Evolutionary conservation across 768 basidiomycete species (phyloP), one percentile per base, ranked within the genome.

Genomic region (Suillus plorans): DNA sequence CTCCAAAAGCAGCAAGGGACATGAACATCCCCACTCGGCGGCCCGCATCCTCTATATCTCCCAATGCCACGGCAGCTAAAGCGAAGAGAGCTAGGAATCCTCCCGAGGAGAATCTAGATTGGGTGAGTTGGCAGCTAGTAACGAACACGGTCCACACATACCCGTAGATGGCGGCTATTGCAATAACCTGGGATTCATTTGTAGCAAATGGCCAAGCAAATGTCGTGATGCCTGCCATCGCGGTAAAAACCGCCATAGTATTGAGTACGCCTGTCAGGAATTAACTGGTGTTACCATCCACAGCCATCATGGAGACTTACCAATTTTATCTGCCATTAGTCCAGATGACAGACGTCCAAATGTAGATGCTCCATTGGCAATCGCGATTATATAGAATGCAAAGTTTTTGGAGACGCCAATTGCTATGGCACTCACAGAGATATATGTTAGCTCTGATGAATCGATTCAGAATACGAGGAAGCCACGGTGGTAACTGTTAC

Each of bases 191-290:
- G 0, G 73, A 77, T 60, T 82, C 68, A 34, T 72, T 80, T 47
- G 70, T 75, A 0, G 83, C 82, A 71, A 85, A 88, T 1, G 92
- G 92, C 93, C 92, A 94, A 4, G 79, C 78, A 68, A 86, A 87
- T 0, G 91, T 90, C 52, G 88, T 69, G 36, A 86, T 73, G 0
- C 83, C 89, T 0, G 87, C 85, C 1, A 84, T 47, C 20, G 81
- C 63, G 0, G 85, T 88, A 41, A 87, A 85, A 0, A 90, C 88
- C 13, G 82, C 83, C 81, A 92, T 88, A 37, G 89, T 78, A 66
- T 89, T 93, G 67, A 92, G 78, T 0, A 85, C 73, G 18, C 92
- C 92, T 88, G 60, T 37, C 25, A 37, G 18, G n/a, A 16, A 69
- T 61, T 12, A 9, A 20, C 5, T 8, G 39, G 7, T 45, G 22